Evolutionary conservation across 805 yeast genomes (phyloP), one percentile per base, ranked within the genome.

Genomic region (Naumovozyma castellii): DNA sequence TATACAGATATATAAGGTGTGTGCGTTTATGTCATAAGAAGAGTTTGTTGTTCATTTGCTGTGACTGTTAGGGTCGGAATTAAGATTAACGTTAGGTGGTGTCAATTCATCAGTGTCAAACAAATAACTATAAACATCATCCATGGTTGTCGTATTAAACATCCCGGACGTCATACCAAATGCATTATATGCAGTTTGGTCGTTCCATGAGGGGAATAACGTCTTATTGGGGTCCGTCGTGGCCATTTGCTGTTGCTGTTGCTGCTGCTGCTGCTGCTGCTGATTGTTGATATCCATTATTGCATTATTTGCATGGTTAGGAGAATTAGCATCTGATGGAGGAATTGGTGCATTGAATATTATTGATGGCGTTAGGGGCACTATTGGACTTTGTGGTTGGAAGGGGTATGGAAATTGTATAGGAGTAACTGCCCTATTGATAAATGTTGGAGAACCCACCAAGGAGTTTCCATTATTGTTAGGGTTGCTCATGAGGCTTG

Each of bases 141-240:
- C 59, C 57, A 56, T 54, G 3, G 61, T 56, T 3, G 61, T 56
- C 1, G 61, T 56, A 34, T 54, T 53, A 32, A 54, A 56, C 38
- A 50, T 43, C 9, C 50, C 47, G n/a, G 45, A 44, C 2, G 50
- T 42, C 15, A 40, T 37, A 4, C 50, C 50, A 10, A 50, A 35
- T 6, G 48, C 39, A 34, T 46, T 52, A 13, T 38, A 37, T 14
- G 54, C 46, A 20, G 49, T 40, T 32, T 43, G 48, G 22, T 51
- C 56, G 10, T 37, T 41, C 51, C 53, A 48, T 2, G 27, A 18
- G 5, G 20, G 34, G 15, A 19, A 29, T 27, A 15, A 6, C 10
- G 27, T 22, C 10, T 22, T 22, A 22, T 22, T 22, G 9, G 27
- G 10, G 10, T 10, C 27, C 6, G 14, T 22, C 25, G 35, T n/a